Base-by-base conservation (phyloP, 1,284 basidiomycete species). In the Malassezia globosa region DNA sequence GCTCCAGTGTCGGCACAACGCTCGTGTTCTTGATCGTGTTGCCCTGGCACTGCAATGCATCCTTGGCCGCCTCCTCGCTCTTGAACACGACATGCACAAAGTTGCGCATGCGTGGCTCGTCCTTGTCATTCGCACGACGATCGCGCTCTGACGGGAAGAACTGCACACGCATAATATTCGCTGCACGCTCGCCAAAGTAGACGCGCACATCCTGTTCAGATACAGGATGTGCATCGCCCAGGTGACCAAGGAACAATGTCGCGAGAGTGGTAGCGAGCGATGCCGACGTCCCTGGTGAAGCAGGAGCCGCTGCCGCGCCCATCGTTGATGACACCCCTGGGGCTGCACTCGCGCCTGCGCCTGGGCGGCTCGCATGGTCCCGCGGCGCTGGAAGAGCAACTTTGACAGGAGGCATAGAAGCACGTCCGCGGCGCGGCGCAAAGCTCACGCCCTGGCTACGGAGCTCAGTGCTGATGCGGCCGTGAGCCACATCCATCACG, bases 401-500 rank as follows among this genome's bases (percentile, higher is more conserved):
- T n/a, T 53, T 42, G 6, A 31, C 25, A 10, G 13, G 16, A 10
- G 44, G 42, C 21, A 21, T 26, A 1, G 31, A 6, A 5, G 18
- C 36, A 13, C 44, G 35, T 37, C 43, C 81, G 48, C 84, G 80
- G 50, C 88, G 82, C 70, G 89, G 90, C 0, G 87, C 85, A 68
- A 90, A 97, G 75, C 95, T 96, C 77, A 96, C 63, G 83, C 89
- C 92, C 77, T 90, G 86, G 63, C 84, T 85, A 73, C 85, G 88
- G 59, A 89, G 79, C 72, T 96, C 90, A 0, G 85, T 84, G 53
- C 85, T 87, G 36, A 99, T 81, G 36, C 92, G 78, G 2, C 90
- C 89, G 54, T 95, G 89, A 59, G 82, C 83, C 62, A 97, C 76
- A 58, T 92, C 87, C 38, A 99, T 75, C 1, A 95, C 75, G 34